A percentile compares a stretch with the other conserved stretches of the same genome.
Conservation (phyloP, 371 early-diverging fungal genomes). For the Basidiobolus meristosporus region DNA sequence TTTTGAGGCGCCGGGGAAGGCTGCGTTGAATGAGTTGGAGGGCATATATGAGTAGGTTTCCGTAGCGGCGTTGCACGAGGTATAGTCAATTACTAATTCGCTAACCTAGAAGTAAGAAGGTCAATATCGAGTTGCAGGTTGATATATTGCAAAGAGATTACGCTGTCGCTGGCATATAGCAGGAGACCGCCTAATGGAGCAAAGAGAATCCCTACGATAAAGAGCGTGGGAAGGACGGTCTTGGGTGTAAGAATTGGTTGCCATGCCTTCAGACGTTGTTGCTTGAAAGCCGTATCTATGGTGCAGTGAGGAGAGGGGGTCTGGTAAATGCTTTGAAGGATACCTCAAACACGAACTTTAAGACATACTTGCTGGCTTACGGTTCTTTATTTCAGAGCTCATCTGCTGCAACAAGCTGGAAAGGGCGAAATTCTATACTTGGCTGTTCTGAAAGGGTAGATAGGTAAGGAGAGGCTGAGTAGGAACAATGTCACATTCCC, state of each 20-base stretch:
- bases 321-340: too few species aligned
- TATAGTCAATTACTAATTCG: slow-evolving; percentile 82
- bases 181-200: slow-evolving; percentile 77
- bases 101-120: slow-evolving; percentile 18
- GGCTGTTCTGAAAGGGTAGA: too few species aligned
- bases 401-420: too few species aligned
- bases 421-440: too few species aligned
- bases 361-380: too few species aligned
- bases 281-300: slow-evolving; percentile 86
- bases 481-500: too few species aligned
- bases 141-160: slow-evolving; percentile 11
- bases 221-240: slow-evolving; percentile 79
- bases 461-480: too few species aligned
- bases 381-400: too few species aligned
- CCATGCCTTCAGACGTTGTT: slow-evolving; percentile 94
- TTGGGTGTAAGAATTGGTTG: slow-evolving; percentile 93
- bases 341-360: too few species aligned
- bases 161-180: slow-evolving; percentile 44
- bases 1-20: slow-evolving; percentile 8
- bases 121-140: slow-evolving; percentile 2
- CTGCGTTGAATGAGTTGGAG: slow-evolving; percentile 10
- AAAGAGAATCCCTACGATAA: slow-evolving; percentile 77
- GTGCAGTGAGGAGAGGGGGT: too few species aligned
- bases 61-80: slow-evolving; percentile 27
- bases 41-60: slow-evolving; percentile 4